A percentile compares a stretch with the other conserved stretches of the same genome.
Conservation (phyloP, 2,329 filamentous ascomycete species). For the Xylariaceae sp. region DNA sequence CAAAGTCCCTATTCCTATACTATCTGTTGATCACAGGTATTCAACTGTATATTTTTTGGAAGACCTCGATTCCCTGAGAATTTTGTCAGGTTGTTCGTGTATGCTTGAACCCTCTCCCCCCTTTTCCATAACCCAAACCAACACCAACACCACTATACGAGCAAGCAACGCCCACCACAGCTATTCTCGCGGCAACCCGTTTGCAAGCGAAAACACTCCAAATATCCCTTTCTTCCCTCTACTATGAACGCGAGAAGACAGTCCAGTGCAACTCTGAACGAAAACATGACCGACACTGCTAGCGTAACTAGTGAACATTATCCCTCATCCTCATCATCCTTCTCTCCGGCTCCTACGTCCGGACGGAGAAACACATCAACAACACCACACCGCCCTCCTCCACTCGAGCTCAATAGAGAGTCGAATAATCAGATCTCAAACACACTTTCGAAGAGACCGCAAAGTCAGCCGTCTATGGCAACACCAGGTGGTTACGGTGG, state of each 20-base stretch:
- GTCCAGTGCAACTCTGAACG: conserved; percentile 2
- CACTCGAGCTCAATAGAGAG: conserved; percentile 6
- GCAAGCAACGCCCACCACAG: no score
- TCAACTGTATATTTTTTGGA: conserved; percentile 12
- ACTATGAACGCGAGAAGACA: conserved; percentile 2
- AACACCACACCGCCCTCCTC: conserved; percentile 13
- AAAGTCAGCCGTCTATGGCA: conserved; percentile 24
- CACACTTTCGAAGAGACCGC: conserved; percentile 18
- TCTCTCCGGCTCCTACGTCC: conserved; percentile 16
- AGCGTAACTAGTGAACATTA: conserved; percentile 18
- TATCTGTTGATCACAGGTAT: conserved; percentile 4
- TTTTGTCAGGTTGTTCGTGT: conserved; percentile 15
- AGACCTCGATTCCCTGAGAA: conserved; percentile 19
- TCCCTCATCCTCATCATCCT: conserved; percentile 16
- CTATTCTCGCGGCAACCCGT: no score
- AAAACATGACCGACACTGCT: conserved; percentile 24
- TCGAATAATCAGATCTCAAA: conserved; percentile 3
- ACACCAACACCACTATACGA: conserved; percentile 5
- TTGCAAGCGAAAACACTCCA: conserved; percentile 18
- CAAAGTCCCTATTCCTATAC: conserved; percentile 8
- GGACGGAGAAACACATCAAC: conserved; percentile 10
- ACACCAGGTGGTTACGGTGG: no score
- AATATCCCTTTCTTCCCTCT: no score
- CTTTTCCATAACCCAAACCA: conserved; percentile 13
- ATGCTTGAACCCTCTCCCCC: conserved; percentile 15